These are phyloP conservation scores for Pseudopyrenochaeta lycopersici DNA, from an alignment of 2,329 filamentous ascomycete genomes.

Conservation along the genomic window DNA sequence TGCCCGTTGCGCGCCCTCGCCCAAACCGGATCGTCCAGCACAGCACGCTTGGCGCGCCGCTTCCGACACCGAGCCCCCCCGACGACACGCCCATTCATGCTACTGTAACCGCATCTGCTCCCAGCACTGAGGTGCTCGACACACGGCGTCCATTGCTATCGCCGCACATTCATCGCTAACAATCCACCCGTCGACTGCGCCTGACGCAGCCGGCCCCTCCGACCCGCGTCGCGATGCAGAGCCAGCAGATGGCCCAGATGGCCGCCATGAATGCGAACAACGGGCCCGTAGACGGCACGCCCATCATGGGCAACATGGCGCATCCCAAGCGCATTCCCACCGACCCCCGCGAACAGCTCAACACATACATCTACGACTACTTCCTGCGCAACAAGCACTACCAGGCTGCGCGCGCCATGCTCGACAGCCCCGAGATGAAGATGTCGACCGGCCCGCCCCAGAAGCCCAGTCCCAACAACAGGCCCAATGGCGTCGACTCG, in stretches of 20 bases:
- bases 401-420: slow-evolving; percentile 76
- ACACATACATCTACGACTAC: slow-evolving; percentile 92
- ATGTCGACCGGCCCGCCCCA: slow-evolving; percentile 67
- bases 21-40: slow-evolving; percentile 12
- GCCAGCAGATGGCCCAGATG: slow-evolving; percentile 70
- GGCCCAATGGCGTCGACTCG: slow-evolving; percentile 74
- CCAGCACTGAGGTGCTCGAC: slow-evolving; percentile 39
- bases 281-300: slow-evolving; percentile 70
- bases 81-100: slow-evolving; percentile 43
- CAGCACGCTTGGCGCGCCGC: slow-evolving; percentile 24
- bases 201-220: slow-evolving; percentile 20
- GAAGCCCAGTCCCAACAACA: slow-evolving; percentile 71
- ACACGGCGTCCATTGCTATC: slow-evolving; percentile 19
- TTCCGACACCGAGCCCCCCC: slow-evolving; percentile 20
- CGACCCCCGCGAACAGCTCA: slow-evolving; percentile 66
- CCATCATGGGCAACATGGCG: slow-evolving; percentile 71
- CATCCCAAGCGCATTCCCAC: slow-evolving; percentile 38
- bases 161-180: slow-evolving; percentile 23
- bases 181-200: slow-evolving; percentile 25
- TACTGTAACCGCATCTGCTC: slow-evolving; percentile 29
- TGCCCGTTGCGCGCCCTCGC: slow-evolving; percentile 2
- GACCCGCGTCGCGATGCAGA: slow-evolving; percentile 45
- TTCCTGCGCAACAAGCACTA: slow-evolving; percentile 86
- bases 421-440: slow-evolving; percentile 57
- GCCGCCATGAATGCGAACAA: slow-evolving; percentile 69